phyloP scores from a whole-genome alignment of 2,329 filamentous ascomycete species.

The Aspergillus aculeatus region DNA sequence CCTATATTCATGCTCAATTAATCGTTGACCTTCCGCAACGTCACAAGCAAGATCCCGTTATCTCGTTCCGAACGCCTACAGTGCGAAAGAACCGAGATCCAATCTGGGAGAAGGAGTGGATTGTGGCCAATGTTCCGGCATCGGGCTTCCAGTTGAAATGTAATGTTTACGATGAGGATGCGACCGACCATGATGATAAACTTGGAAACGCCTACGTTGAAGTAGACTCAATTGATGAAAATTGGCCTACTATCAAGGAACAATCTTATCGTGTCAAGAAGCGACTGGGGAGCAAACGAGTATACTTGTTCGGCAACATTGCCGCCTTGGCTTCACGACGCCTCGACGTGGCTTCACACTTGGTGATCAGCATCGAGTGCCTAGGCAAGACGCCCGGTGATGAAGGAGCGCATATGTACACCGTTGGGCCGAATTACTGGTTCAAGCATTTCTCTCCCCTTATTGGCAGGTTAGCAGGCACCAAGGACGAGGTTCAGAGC shows the following conservation, averaged over 20 bases:
- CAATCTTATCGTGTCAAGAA: slow-evolving; percentile 73
- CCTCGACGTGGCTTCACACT: slow-evolving; percentile 65
- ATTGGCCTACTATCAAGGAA: slow-evolving; percentile 68
- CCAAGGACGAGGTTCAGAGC: slow-evolving; percentile 63
- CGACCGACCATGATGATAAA: slow-evolving; percentile 79
- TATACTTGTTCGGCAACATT: slow-evolving; percentile 71
- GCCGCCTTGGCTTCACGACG: slow-evolving; percentile 61
- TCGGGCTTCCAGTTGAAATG: slow-evolving; percentile 82
- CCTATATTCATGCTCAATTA: slow-evolving; percentile 76
- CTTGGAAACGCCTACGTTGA: slow-evolving; percentile 80
- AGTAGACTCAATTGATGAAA: slow-evolving; percentile 58
- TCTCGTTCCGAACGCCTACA: slow-evolving; percentile 74
- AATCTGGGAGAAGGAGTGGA: slow-evolving; percentile 80
- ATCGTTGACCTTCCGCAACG: slow-evolving; percentile 67
- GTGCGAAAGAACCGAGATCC: slow-evolving; percentile 71
- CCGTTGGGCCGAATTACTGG: slow-evolving; percentile 72
- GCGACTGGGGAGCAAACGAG: slow-evolving; percentile 76
- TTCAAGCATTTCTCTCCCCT: slow-evolving; percentile 85
- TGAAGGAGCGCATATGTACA: slow-evolving; percentile 70
- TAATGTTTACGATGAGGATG: slow-evolving; percentile 86
- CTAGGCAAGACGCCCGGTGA: slow-evolving; percentile 68
- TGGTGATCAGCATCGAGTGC: slow-evolving; percentile 74
- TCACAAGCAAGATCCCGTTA: slow-evolving; percentile 80
- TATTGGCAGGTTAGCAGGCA: slow-evolving; percentile 76
- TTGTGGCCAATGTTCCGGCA: slow-evolving; percentile 80